A percentile compares a stretch with the other conserved stretches of the same genome.
These are phyloP conservation scores for Naganishia friedmannii DNA, from an alignment of 768 basidiomycete genomes.

Conservation along the genomic window DNA sequence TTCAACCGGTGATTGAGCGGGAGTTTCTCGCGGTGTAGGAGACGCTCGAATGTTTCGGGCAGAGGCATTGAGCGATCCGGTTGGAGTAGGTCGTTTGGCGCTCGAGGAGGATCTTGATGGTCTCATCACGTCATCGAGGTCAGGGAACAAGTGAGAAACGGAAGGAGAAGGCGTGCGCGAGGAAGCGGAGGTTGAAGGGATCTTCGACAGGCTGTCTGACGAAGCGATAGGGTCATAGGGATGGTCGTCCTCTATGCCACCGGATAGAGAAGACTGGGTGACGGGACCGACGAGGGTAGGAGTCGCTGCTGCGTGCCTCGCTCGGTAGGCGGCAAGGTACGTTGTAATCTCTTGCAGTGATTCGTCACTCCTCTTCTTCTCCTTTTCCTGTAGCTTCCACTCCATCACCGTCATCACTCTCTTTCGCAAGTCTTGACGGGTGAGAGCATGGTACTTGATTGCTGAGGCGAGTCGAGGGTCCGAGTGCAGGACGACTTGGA, in stretches of 20 bases:
- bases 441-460: conserved; percentile 46
- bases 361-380: conserved; percentile 26
- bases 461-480: conserved; percentile 45
- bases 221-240: conserved; percentile 7
- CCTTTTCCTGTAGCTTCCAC: conserved; percentile 24
- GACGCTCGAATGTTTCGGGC: background rate
- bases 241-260: background rate
- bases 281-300: background rate
- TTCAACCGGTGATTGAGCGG: background rate
- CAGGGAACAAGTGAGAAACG: conserved; percentile 15
- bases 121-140: conserved; percentile 20
- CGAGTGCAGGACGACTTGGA: conserved; percentile 46
- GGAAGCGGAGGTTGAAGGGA: background rate
- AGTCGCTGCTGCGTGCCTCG: conserved; percentile 2
- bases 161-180: background rate
- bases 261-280: background rate
- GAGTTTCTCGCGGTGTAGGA: background rate
- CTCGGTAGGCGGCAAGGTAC: conserved; percentile 19
- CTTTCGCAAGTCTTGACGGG: conserved; percentile 17
- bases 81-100: background rate
- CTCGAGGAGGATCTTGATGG: background rate
- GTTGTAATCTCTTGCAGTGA: conserved; percentile 24
- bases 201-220: background rate
- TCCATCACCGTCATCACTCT: conserved; percentile 28
- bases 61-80: conserved; percentile 4